Evolutionary conservation across 2,329 filamentous ascomycete species (phyloP).

Genomic region (Aspergillus sp.): DNA sequence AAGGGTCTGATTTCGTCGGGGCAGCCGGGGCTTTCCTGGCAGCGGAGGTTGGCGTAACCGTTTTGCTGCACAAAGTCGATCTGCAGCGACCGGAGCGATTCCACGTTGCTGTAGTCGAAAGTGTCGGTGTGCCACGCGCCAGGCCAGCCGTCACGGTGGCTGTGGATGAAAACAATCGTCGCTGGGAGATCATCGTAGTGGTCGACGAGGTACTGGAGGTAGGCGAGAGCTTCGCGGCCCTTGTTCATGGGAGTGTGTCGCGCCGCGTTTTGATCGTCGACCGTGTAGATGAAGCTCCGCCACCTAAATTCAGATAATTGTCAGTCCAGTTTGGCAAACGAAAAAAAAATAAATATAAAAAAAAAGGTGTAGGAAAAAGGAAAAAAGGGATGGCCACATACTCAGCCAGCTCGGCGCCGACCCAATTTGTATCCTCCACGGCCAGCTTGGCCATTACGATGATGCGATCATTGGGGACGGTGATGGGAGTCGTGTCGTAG

Average conservation of each 20-base stretch:
- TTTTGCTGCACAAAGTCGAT: constrained; percentile 50
- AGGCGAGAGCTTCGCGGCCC: constrained; percentile 46
- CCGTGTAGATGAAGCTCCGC: constrained; percentile 47
- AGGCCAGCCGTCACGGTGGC: constrained; percentile 49
- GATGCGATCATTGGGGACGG: constrained; percentile 38
- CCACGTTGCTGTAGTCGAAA: constrained; percentile 55
- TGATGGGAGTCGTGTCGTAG: constrained; percentile 30
- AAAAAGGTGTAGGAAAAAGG: neutral
- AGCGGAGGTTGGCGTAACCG: constrained; percentile 62
- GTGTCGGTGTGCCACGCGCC: constrained; percentile 59
- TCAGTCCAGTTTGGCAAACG: neutral
- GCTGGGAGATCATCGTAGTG: constrained; percentile 51
- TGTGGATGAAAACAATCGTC: constrained; percentile 56
- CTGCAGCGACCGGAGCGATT: constrained; percentile 51
- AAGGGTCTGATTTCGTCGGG: constrained; percentile 35
- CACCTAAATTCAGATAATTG: constrained; percentile 30
- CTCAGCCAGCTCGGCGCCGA: constrained; percentile 44
- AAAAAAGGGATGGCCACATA: constrained; percentile 17
- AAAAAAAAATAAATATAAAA: neutral
- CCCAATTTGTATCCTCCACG: constrained; percentile 49
- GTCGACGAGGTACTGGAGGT: constrained; percentile 49
- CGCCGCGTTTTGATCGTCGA: constrained; percentile 34
- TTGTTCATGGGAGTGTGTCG: constrained; percentile 42
- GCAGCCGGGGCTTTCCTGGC: constrained; percentile 38
- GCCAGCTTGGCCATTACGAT: constrained; percentile 47